These are phyloP conservation scores for Candida maltosa DNA, from an alignment of 805 yeast species.

Conservation along the genomic window DNA sequence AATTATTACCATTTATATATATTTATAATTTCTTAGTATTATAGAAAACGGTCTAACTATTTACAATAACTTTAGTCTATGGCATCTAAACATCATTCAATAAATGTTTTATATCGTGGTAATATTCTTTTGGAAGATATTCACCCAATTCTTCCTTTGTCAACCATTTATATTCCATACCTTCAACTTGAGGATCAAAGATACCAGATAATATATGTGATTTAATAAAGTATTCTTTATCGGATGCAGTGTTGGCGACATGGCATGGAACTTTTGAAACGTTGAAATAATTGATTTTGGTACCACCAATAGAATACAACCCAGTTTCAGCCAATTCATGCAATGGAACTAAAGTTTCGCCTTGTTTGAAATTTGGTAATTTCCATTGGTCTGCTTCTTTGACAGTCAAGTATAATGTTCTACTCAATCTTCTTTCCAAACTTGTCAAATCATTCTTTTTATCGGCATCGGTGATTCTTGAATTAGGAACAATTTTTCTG, in stretches of 20 bases:
- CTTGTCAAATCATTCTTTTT: conserved; percentile 54
- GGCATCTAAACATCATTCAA: conserved; percentile 37
- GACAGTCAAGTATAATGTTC: conserved; percentile 75
- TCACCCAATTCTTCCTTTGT: conserved; percentile 71
- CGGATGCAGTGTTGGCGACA: conserved; percentile 38
- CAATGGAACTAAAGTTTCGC: conserved; percentile 36
- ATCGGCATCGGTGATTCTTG: conserved; percentile 81
- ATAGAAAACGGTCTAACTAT: no score
- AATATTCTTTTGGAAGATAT: conserved; percentile 54
- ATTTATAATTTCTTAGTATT: no score
- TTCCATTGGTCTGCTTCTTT: conserved; percentile 59
- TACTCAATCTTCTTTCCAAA: conserved; percentile 73
- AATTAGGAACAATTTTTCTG: conserved; percentile 64
- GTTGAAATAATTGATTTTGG: conserved; percentile 75
- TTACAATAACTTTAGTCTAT: background rate
- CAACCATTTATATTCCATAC: conserved; percentile 72
- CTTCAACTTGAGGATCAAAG: conserved; percentile 44
- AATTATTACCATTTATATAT: no score
- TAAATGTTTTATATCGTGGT: conserved; percentile 48
- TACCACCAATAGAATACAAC: conserved; percentile 69
- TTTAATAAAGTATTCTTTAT: conserved; percentile 69
- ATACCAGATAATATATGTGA: conserved; percentile 86
- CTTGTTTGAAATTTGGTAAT: conserved; percentile 64
- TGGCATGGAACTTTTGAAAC: conserved; percentile 90
- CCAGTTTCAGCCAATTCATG: conserved; percentile 76